Base-by-base conservation (phyloP, 805 yeast species). In the Hanseniaspora occidentalis region DNA sequence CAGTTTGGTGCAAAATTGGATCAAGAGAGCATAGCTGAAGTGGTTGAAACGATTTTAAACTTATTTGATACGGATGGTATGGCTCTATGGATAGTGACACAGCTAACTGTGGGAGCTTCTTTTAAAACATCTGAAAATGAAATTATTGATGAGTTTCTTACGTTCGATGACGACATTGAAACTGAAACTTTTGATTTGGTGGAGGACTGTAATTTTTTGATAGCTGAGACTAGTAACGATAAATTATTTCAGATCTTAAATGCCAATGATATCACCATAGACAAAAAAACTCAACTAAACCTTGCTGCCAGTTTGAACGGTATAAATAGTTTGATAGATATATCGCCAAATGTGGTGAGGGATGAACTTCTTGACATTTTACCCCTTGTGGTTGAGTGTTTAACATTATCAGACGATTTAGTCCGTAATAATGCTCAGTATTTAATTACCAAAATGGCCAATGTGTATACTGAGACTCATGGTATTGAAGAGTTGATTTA, bases 321-420 rank as follows among this genome's bases (percentile, higher is more conserved):
- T 0, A 47, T 56, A n/a, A 44, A 47, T 24, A 29, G 37, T 1
- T 40, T 50, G 23, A 41, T 49, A 23, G 36, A 36, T 2, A 17
- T 45, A 6, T 45, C 51, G 45, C 63, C 63, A 1, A 39, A 47
- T 1, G 68, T 62, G 1, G 75, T 77, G 49, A 50, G 68, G 31
- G 64, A 65, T 14, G 81, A 80, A 43, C 57, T 89, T 24, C 72
- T 84, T 45, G 94, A 84, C 45, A 67, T 71, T 42, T 55, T 92
- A 6, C 84, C 76, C 48, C 81, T 89, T 0, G 68, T 86, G 1
- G 66, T 88, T 20, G 86, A 84, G 38, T 70, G 76, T 31, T 60
- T 89, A 27, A 85, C 94, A 0, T 74, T 77, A 6, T 45, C 69
- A 14, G 59, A 73, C 47, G 56, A 67, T 23, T 33, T 57, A 45